These are phyloP conservation scores for Neurospora intermedia DNA, from an alignment of 495 filamentous ascomycete genomes.

Conservation along the genomic window DNA sequence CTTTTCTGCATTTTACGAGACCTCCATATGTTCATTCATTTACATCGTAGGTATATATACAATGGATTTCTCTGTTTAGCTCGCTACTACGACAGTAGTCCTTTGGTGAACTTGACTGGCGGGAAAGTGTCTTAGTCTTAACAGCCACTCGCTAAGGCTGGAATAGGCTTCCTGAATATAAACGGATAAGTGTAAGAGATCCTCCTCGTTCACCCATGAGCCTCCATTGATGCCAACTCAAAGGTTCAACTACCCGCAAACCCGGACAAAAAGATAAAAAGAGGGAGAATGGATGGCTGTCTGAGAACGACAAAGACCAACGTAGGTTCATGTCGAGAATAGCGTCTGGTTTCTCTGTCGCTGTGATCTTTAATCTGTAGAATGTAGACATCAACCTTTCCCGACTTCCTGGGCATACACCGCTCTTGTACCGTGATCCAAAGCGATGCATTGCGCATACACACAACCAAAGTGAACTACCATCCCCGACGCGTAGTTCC, in stretches of 20 bases:
- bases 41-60: background rate
- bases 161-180: background rate
- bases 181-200: background rate
- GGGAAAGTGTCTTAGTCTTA: background rate
- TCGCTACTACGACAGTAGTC: background rate
- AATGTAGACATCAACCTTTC: background rate
- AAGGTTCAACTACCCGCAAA: background rate
- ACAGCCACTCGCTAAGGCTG: background rate
- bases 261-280: background rate
- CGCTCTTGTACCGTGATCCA: background rate
- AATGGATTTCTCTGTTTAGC: background rate
- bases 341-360: background rate
- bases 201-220: background rate
- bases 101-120: background rate
- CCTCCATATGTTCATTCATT: background rate
- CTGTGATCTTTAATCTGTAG: background rate
- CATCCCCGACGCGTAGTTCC: constrained; percentile 1
- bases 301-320: background rate
- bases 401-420: background rate
- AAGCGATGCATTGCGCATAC: background rate
- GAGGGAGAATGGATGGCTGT: background rate
- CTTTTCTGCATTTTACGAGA: background rate
- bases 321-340: background rate
- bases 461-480: background rate
- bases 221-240: background rate